Percentiles rank a stretch among this genome's conserved stretches.
Evolutionary conservation across 2,329 filamentous ascomycete species (phyloP).

Genomic region (Cytospora piceae): DNA sequence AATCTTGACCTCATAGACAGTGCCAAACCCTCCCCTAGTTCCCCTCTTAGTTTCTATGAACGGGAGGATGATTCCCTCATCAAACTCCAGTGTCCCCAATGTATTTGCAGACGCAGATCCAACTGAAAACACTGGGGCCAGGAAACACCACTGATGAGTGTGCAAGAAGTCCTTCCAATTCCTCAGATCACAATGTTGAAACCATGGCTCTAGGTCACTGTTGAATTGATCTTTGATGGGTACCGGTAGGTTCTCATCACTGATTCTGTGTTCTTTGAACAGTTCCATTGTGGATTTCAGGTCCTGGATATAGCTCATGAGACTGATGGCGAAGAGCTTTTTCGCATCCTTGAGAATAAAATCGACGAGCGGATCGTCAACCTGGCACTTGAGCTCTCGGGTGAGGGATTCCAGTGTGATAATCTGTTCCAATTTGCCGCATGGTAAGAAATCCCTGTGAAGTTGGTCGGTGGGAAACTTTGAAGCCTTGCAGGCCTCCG

Average conservation of each 20-base stretch:
- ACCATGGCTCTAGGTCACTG: too few relatives aligned
- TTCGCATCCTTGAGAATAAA: neutral
- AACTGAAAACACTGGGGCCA: neutral
- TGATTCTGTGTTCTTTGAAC: neutral
- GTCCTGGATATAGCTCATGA: neutral
- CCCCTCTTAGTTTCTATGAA: neutral
- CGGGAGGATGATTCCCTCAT: neutral
- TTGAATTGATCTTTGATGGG: neutral
- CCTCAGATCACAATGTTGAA: too few relatives aligned
- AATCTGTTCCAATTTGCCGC: too few relatives aligned
- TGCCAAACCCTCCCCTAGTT: neutral
- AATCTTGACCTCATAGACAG: neutral
- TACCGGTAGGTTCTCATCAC: neutral
- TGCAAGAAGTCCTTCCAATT: neutral
- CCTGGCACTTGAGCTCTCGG: too few relatives aligned
- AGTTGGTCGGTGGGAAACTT: too few relatives aligned
- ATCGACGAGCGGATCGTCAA: neutral
- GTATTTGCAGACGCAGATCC: neutral
- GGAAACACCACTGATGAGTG: neutral
- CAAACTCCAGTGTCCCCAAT: too few relatives aligned
- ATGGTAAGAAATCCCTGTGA: too few relatives aligned
- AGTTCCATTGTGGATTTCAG: neutral
- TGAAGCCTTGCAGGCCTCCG: too few relatives aligned
- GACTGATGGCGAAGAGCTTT: slow-evolving; percentile 9
- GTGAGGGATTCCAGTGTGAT: too few relatives aligned